A percentile compares a stretch with the other conserved stretches of the same genome.
Conservation (phyloP, 306 rosid genomes). For the Cucumis melo region DNA sequence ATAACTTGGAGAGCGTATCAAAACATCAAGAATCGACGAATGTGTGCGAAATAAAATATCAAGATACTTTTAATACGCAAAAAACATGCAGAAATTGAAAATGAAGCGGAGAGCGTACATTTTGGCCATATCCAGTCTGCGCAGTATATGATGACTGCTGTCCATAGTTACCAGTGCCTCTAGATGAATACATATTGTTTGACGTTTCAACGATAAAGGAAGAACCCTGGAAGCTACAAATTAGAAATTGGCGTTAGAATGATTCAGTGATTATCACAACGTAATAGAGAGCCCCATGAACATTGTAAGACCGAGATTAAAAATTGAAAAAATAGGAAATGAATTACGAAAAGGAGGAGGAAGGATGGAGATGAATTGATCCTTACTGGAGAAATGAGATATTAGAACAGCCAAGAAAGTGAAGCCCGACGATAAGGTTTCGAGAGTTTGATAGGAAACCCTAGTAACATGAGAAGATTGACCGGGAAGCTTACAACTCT, state of each 20-base stretch:
- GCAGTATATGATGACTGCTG: constrained; percentile 71
- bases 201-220: not conserved
- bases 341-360: not conserved
- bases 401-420: not conserved
- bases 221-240: not conserved
- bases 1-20: not conserved
- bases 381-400: not conserved
- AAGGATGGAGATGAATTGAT: not conserved
- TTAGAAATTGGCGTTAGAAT: not conserved
- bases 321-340: not conserved
- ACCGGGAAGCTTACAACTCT: not conserved
- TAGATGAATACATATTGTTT: constrained; percentile 56
- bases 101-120: constrained; percentile 21
- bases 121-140: constrained; percentile 76
- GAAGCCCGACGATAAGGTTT: not conserved
- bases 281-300: not conserved
- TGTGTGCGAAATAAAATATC: not conserved
- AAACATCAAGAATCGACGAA: not conserved
- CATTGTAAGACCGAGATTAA: not conserved
- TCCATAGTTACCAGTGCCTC: constrained; percentile 74
- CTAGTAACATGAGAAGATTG: not conserved
- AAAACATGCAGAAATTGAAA: not conserved
- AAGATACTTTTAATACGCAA: not conserved
- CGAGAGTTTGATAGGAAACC: not conserved
- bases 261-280: not conserved